Percentiles rank a stretch among this genome's conserved stretches.
These are phyloP conservation scores for Fragaria nilgerrensis DNA, from an alignment of 306 rosid species.

Conservation along the genomic window DNA sequence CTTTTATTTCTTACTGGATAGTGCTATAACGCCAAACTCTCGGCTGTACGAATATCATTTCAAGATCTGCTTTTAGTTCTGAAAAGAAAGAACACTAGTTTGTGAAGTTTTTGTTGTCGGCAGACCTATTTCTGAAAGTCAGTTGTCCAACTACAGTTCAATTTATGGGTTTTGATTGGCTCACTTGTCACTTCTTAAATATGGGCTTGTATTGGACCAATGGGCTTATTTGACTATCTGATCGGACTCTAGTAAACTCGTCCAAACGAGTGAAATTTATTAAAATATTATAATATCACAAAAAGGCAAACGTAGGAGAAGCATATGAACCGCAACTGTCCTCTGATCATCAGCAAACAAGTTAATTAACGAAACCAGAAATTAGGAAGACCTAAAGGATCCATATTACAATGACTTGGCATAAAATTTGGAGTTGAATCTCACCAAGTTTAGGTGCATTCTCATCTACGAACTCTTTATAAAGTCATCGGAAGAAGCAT, in stretches of 20 bases:
- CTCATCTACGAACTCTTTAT: too few relatives aligned
- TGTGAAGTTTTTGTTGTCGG: not conserved
- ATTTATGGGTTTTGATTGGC: not conserved
- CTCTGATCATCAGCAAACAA: too few relatives aligned
- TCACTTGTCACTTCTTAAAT: not conserved
- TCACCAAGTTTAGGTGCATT: too few relatives aligned
- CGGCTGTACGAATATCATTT: not conserved
- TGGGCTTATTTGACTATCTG: not conserved
- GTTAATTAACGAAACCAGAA: too few relatives aligned
- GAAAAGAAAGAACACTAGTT: not conserved
- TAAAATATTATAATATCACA: too few relatives aligned
- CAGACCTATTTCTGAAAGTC: not conserved
- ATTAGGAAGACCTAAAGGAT: too few relatives aligned
- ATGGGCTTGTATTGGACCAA: not conserved
- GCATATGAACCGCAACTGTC: too few relatives aligned
- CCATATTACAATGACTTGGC: too few relatives aligned
- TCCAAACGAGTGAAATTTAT: too few relatives aligned
- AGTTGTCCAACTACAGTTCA: not conserved
- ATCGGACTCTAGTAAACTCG: not conserved
- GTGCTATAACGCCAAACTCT: conserved; percentile 13
- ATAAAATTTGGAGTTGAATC: too few relatives aligned
- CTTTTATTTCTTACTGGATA: not conserved
- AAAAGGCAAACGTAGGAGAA: too few relatives aligned
- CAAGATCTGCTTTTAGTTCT: not conserved
- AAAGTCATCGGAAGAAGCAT: too few relatives aligned